Evolutionary conservation across 1,284 basidiomycete genomes (phyloP), one percentile per base, ranked within the genome.

Genomic region (Ustilago hordei): DNA sequence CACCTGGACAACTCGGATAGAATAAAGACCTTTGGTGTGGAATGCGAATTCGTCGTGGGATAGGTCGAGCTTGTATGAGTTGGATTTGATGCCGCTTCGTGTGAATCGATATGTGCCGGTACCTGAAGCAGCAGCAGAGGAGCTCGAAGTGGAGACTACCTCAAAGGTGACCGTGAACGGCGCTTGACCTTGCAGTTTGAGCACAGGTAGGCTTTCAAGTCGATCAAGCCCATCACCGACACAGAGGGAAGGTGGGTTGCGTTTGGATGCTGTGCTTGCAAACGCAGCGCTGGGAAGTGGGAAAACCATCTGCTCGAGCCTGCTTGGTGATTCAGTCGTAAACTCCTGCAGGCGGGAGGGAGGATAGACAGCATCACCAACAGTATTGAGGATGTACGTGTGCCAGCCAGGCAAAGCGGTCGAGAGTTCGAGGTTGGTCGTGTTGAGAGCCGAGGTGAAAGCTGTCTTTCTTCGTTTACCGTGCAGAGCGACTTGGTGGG

Each of bases 341-440:
- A 69, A 91, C 41, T 60, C 70, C 90, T 77, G 92, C 91, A 65
- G 90, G 86, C 60, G 59, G 17, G 80, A 69, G 7, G 72, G 59
- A 2, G 71, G 34, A 41, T 85, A 98, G n/a, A 92, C 90, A 0
- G 91, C 89, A 85, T 99, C 96, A 9, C 92, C 92, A 23, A 98
- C 90, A 80, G 93, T 92, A 74, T 92, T 91, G 75, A 99, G 91
- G 84, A 93, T 92, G 86, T 98, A 98, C 82, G 90, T 92, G 84
- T 95, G 93, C 64, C 91, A 90, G 3, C 95, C 95, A 2, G 93
- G 89, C 41, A 90, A 90, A 0, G 91, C 90, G 0, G 93, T 95
- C 65, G 91, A 91, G 31, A 98, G 89, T 77, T 95, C 93, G 84
- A 98, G 91, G 39, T 93, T 90, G 8, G 93, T 93, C 23, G 89